phyloP scores from a whole-genome alignment of 192 early-diverging fungal species.

The Coemansia sp. region DNA sequence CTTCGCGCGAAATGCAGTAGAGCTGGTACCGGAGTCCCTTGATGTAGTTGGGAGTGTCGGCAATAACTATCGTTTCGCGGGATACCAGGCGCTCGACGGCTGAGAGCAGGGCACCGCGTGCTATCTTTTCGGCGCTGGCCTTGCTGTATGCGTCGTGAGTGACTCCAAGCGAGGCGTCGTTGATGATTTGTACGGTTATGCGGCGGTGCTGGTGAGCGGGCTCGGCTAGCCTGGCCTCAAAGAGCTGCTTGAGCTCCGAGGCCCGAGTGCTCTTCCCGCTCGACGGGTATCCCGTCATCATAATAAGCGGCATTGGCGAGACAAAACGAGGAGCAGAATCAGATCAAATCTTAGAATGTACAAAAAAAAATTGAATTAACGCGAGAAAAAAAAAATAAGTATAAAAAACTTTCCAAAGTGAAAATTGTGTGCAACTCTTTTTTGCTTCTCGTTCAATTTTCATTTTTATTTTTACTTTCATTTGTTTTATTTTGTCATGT shows the following conservation, averaged over 20 bases:
- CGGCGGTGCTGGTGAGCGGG: conserved; percentile 55
- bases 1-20: conserved; percentile 84
- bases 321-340: not conserved
- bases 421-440: not conserved
- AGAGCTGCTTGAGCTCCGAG: conserved; percentile 64
- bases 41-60: conserved; percentile 97
- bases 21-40: conserved; percentile 99
- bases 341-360: not conserved
- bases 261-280: conserved; percentile 91
- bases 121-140: conserved; percentile 83
- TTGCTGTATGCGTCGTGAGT: conserved; percentile 62
- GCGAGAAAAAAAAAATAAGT: not conserved
- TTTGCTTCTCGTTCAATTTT: not conserved
- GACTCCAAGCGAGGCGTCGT: conserved; percentile 77
- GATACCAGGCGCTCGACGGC: conserved; percentile 86
- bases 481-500: conserved; percentile 14
- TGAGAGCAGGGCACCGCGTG: conserved; percentile 83
- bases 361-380: not conserved
- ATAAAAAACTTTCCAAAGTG: no score
- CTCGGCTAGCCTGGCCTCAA: conserved; percentile 52
- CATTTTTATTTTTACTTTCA: not conserved
- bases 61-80: conserved; percentile 88
- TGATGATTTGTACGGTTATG: conserved; percentile 68
- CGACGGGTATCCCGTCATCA: conserved; percentile 85
- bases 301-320: conserved; percentile 84